These are phyloP conservation scores for Piper betle DNA, from an alignment of 164 flowering plant genomes.

Conservation along the genomic window DNA sequence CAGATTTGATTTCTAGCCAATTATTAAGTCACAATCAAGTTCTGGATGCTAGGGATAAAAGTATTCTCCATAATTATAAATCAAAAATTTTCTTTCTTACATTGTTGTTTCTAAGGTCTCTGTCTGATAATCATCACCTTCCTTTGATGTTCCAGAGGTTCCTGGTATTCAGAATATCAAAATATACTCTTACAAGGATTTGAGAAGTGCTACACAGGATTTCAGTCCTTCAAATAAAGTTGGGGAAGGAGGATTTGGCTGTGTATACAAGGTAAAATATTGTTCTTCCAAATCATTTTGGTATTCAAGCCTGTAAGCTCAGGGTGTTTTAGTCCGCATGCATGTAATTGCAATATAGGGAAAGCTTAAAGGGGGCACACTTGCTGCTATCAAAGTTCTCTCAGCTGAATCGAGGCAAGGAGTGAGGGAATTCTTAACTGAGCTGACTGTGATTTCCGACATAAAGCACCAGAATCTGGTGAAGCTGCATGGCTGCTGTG, in stretches of 20 bases:
- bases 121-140: too few relatives aligned
- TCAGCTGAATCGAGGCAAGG: constrained; percentile 84
- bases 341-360: constrained; percentile 41
- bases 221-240: constrained; percentile 64
- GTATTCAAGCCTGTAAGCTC: background rate
- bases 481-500: constrained; percentile 79
- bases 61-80: too few relatives aligned
- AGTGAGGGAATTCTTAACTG: constrained; percentile 65
- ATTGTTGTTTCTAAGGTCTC: too few relatives aligned
- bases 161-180: constrained; percentile 33
- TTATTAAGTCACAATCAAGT: background rate
- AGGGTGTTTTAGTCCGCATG: background rate
- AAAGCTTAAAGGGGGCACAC: constrained; percentile 49
- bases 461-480: constrained; percentile 77
- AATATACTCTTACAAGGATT: constrained; percentile 43
- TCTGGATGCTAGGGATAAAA: too few relatives aligned
- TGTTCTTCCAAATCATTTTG: background rate
- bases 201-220: constrained; percentile 56
- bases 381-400: constrained; percentile 85
- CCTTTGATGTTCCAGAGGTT: constrained; percentile 26
- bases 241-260: constrained; percentile 91
- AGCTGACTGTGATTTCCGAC: constrained; percentile 56
- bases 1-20: too few relatives aligned
- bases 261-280: constrained; percentile 67
- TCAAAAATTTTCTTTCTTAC: too few relatives aligned